Conservation (phyloP, 2,329 filamentous ascomycete genomes). For the Neoascochyta sp. region DNA sequence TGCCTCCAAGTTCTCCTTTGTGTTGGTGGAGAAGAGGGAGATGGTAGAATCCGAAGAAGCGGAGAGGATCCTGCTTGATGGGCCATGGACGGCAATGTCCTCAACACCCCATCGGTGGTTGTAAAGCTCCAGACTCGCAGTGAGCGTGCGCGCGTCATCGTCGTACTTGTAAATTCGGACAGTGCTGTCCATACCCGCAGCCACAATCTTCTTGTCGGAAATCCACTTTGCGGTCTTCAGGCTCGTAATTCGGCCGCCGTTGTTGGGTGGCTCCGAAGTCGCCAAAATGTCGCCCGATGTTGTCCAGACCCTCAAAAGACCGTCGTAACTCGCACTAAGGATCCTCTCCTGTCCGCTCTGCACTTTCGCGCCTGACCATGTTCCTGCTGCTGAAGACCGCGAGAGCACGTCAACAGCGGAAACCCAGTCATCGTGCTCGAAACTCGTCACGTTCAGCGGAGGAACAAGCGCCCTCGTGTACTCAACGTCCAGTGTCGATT, state of each 20-base stretch:
- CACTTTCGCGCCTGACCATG: constrained; percentile 51
- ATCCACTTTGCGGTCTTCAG: constrained; percentile 81
- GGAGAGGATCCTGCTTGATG: constrained; percentile 75
- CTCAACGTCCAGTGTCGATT: constrained; percentile 82
- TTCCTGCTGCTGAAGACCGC: constrained; percentile 57
- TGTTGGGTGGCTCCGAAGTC: constrained; percentile 62
- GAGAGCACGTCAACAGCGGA: constrained; percentile 81
- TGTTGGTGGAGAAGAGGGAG: constrained; percentile 84
- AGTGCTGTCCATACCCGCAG: constrained; percentile 78
- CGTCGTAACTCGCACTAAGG: constrained; percentile 91
- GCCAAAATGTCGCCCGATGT: constrained; percentile 80
- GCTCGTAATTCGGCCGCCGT: constrained; percentile 64
- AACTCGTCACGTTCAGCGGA: constrained; percentile 83
- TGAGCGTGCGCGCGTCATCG: constrained; percentile 61
- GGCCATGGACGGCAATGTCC: constrained; percentile 67
- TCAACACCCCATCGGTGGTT: constrained; percentile 75
- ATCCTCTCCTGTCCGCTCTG: constrained; percentile 64
- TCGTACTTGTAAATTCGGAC: constrained; percentile 87
- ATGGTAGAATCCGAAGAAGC: constrained; percentile 79
- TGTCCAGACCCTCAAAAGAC: constrained; percentile 80
- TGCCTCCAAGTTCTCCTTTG: constrained; percentile 70
- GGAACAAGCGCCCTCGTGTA: constrained; percentile 91
- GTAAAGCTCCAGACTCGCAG: constrained; percentile 75
- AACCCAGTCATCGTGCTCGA: constrained; percentile 98
- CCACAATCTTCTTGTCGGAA: constrained; percentile 72